A percentile compares a stretch with the other conserved stretches of the same genome.
Conservation (phyloP, 257 asterid genomes). For the Nicotiana knightiana region DNA sequence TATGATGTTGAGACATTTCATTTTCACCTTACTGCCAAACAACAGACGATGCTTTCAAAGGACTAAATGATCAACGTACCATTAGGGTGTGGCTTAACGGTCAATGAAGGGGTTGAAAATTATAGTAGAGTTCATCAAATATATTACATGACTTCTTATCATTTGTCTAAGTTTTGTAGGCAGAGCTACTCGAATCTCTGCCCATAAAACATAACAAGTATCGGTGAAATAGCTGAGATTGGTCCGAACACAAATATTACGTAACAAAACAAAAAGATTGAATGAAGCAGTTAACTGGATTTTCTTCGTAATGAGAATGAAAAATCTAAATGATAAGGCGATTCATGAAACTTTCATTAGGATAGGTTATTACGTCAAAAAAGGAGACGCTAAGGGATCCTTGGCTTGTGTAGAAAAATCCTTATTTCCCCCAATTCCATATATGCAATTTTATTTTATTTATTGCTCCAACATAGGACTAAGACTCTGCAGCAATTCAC, state of each 20-base stretch:
- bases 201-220: not conserved
- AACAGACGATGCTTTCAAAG: not conserved
- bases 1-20: slow-evolving; percentile 14
- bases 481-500: not conserved
- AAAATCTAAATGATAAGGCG: not conserved
- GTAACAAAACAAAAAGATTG: not conserved
- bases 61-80: not conserved
- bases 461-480: not conserved
- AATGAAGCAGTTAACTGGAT: not conserved
- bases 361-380: not conserved
- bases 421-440: not conserved
- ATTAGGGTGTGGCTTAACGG: not conserved
- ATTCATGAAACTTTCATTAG: not conserved
- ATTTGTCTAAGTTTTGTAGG: not conserved
- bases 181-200: not conserved
- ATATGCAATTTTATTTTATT: not conserved
- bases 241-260: not conserved
- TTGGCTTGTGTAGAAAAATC: not conserved
- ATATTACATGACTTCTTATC: not conserved
- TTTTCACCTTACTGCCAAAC: not conserved
- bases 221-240: not conserved
- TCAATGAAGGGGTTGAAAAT: not conserved
- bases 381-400: not conserved
- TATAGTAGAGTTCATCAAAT: not conserved
- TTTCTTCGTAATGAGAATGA: not conserved